Conservation (phyloP, 768 basidiomycete genomes). For the Lactifluus volemus region DNA sequence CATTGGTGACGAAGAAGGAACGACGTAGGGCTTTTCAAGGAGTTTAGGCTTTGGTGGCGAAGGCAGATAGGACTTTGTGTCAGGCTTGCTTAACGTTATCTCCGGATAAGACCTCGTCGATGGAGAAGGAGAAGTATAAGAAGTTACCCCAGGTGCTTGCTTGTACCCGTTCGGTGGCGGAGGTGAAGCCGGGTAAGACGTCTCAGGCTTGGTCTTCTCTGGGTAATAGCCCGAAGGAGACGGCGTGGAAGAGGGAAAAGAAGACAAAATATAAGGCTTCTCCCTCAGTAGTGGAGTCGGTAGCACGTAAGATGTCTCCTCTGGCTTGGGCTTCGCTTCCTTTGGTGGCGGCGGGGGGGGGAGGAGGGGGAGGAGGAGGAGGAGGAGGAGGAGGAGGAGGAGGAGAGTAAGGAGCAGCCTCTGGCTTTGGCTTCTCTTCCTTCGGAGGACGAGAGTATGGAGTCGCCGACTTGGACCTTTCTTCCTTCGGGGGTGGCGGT, state of each 20-base stretch:
- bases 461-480: background rate
- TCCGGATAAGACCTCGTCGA: background rate
- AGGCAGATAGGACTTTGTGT: no score
- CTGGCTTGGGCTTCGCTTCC: background rate
- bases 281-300: background rate
- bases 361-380: background rate
- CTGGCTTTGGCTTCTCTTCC: background rate
- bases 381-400: background rate
- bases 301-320: background rate
- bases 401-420: background rate
- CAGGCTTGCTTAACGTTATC: background rate
- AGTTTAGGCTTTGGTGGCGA: background rate
- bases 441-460: background rate
- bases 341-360: background rate
- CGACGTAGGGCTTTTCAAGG: background rate
- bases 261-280: background rate
- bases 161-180: background rate
- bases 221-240: background rate
- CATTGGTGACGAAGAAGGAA: background rate
- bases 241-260: background rate
- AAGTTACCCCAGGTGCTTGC: background rate
- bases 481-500: background rate
- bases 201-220: background rate
- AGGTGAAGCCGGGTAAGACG: background rate
- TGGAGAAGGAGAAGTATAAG: background rate